These are phyloP conservation scores for Athelia psychrophila DNA, from an alignment of 1,284 basidiomycete genomes.

Conservation along the genomic window DNA sequence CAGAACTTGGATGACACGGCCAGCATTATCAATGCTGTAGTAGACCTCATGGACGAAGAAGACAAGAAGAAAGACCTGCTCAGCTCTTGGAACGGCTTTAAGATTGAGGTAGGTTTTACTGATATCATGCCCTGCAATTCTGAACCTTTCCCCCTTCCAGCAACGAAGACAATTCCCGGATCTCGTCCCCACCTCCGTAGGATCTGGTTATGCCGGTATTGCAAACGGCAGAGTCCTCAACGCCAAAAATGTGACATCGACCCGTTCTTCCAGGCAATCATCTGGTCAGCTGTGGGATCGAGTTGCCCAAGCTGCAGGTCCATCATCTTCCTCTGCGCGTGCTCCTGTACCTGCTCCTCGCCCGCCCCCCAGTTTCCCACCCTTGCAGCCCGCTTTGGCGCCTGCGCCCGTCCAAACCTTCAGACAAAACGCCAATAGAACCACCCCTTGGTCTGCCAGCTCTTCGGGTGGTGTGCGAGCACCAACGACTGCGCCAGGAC, in stretches of 20 bases:
- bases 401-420: constrained; percentile 31
- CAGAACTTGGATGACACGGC: constrained; percentile 74
- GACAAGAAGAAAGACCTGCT: constrained; percentile 82
- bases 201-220: constrained; percentile 73
- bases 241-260: constrained; percentile 72
- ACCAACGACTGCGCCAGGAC: too few species aligned
- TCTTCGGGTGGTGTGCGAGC: constrained; percentile 16
- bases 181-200: constrained; percentile 57
- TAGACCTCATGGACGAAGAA: constrained; percentile 80
- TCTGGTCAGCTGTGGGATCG: constrained; percentile 80
- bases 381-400: constrained; percentile 28
- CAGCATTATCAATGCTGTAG: constrained; percentile 74
- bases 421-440: constrained; percentile 40
- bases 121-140: constrained; percentile 1
- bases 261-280: constrained; percentile 53
- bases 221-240: constrained; percentile 80
- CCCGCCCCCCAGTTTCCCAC: constrained; percentile 43
- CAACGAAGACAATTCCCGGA: constrained; percentile 85
- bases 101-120: constrained; percentile 63
- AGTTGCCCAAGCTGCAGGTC: constrained; percentile 80
- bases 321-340: constrained; percentile 34
- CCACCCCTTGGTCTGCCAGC: constrained; percentile 56
- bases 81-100: constrained; percentile 80
- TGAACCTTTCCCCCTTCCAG: constrained; percentile 34
- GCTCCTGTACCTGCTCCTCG: constrained; percentile 16